Base-by-base conservation (phyloP, 305 asterid genomes). In the Solanum hybrid region DNA sequence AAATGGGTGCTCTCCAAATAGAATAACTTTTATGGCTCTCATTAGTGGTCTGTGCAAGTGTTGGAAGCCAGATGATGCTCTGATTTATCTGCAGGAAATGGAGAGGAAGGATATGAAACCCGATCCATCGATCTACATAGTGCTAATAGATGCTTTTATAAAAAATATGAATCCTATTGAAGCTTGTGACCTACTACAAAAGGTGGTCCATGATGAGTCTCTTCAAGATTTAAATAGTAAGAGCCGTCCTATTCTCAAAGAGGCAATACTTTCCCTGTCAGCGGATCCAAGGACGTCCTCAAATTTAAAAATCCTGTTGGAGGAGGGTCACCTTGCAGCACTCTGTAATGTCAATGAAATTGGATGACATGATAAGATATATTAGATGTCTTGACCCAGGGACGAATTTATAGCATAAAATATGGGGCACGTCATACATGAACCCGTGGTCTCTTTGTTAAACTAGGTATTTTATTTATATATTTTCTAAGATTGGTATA, bases 21-120 rank as follows among this genome's bases (percentile, higher is more conserved):
- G 94, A 88, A 93, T 96, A 91, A 91, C 96, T 89, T 95, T 93
- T 90, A 94, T 95, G 97, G 95, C 96, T 95, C 94, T 96, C 85
- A 90, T 95, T 91, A 92, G 89, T 65, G 98, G 97, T 91, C 95
- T 95, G 84, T 95, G 96, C 93, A 95, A 95, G 93, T 93, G 96
- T 89, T 27, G 88, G 87, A 93, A 93, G 91, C 93, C 93, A 39
- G 95, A 93, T 90, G 93, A 89, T 89, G 99, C 96, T 89, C 82
- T 95, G 91, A 34, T 80, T 84, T 95, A 92, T 91, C 91, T 95
- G 92, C 89, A 92, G 88, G 91, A 93, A 93, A 95, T 95, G 97
- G 95, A 92, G 90, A 92, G 90, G 90, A 95, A 91, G 92, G 91
- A 92, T 78, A 93, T 95, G 95, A 82, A 89, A 45, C 94, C 97